phyloP scores from a whole-genome alignment of 208 protist species.

The Trypanosoma grayi region DNA sequence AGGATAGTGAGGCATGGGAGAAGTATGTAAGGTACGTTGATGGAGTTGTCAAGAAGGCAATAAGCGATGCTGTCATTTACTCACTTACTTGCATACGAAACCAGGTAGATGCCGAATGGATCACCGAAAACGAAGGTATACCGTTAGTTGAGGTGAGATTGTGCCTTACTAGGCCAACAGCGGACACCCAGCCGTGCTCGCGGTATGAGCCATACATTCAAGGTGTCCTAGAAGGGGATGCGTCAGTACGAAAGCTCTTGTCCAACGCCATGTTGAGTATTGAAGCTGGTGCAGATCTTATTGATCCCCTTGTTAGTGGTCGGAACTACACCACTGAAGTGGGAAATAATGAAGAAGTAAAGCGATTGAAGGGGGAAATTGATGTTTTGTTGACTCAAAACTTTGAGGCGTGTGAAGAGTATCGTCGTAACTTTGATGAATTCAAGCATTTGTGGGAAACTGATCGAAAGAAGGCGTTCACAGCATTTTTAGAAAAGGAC shows the following conservation, averaged over 20 bases:
- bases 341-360: slow-evolving; percentile 54
- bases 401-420: slow-evolving; percentile 78
- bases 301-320: slow-evolving; percentile 49
- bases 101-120: slow-evolving; percentile 88
- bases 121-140: slow-evolving; percentile 85
- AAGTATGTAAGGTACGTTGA: slow-evolving; percentile 92
- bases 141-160: slow-evolving; percentile 92
- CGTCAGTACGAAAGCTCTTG: slow-evolving; percentile 54
- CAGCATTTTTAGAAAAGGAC: slow-evolving; percentile 81
- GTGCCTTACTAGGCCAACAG: slow-evolving; percentile 61
- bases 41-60: slow-evolving; percentile 69
- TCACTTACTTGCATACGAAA: slow-evolving; percentile 82
- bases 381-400: slow-evolving; percentile 69
- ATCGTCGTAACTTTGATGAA: slow-evolving; percentile 78
- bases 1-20: slow-evolving; percentile 71
- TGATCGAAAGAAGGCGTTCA: slow-evolving; percentile 87
- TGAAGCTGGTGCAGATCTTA: slow-evolving; percentile 49
- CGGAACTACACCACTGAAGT: slow-evolving; percentile 59
- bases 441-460: slow-evolving; percentile 93
- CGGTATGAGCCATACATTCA: slow-evolving; percentile 74
- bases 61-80: slow-evolving; percentile 66
- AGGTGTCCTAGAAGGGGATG: slow-evolving; percentile 26
- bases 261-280: slow-evolving; percentile 69
- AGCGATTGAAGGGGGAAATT: slow-evolving; percentile 68
- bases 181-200: slow-evolving; percentile 44